Conservation (phyloP, 208 protist species). For the Balamuthia mandrillaris region DNA sequence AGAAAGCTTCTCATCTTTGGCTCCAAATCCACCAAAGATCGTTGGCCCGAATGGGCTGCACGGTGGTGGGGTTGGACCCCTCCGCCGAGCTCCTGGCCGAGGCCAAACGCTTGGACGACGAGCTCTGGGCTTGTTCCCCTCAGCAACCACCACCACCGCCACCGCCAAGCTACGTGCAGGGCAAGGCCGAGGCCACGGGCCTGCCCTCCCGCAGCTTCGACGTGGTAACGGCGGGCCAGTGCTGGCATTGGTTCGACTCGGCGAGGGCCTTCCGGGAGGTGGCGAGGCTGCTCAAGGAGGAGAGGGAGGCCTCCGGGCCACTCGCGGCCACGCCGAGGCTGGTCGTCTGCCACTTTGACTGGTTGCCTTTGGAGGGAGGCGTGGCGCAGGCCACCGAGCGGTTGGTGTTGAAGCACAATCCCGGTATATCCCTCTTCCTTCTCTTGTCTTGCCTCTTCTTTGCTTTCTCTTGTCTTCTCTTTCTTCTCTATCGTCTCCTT, state of each 20-base stretch:
- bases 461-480: not conserved
- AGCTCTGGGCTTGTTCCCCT: not conserved
- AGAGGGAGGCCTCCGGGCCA: not conserved
- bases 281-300: not conserved
- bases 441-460: not conserved
- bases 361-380: not conserved
- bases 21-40: not conserved
- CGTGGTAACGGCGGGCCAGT: not conserved
- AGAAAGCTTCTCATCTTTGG: not conserved
- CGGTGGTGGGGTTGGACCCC: not conserved
- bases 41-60: not conserved
- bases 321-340: not conserved
- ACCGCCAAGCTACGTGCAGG: not conserved
- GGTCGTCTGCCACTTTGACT: not conserved
- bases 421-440: not conserved
- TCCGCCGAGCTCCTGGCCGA: not conserved
- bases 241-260: conserved; percentile 26
- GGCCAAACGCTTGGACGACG: not conserved
- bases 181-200: not conserved
- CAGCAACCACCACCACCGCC: no score
- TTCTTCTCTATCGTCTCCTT: not conserved
- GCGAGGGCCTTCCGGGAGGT: conserved; percentile 15
- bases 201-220: not conserved
- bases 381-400: not conserved
- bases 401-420: not conserved